These are phyloP conservation scores for Starmerella bacillaris DNA, from an alignment of 805 yeast genomes.

Conservation along the genomic window DNA sequence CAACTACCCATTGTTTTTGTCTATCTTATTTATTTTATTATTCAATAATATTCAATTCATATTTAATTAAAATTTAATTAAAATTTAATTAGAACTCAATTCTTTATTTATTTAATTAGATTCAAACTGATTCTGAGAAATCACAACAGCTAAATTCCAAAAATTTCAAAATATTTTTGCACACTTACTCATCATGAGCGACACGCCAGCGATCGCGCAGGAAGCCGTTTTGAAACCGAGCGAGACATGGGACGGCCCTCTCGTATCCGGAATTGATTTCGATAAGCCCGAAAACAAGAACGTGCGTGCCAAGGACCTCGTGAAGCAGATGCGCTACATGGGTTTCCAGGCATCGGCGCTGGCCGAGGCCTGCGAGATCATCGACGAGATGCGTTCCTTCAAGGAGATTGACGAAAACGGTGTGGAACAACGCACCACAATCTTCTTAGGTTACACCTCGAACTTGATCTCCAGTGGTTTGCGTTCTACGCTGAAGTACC, in stretches of 20 bases:
- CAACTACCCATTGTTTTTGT: too few relatives aligned
- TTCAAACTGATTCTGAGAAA: too few relatives aligned
- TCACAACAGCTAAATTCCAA: too few relatives aligned
- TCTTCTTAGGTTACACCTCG: slow-evolving; percentile 91
- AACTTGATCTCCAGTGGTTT: slow-evolving; percentile 88
- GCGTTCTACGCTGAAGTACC: slow-evolving; percentile 71
- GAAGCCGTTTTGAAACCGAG: slow-evolving; percentile 85
- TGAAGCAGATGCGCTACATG: slow-evolving; percentile 76
- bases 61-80: too few relatives aligned
- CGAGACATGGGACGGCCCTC: slow-evolving; percentile 55
- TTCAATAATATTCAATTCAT: too few relatives aligned
- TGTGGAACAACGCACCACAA: slow-evolving; percentile 56
- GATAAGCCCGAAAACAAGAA: slow-evolving; percentile 57
- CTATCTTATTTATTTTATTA: too few relatives aligned
- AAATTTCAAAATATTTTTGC: too few relatives aligned
- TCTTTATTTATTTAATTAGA: too few relatives aligned
- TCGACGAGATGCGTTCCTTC: slow-evolving; percentile 85
- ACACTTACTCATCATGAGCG: too few relatives aligned
- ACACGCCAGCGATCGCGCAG: slow-evolving; percentile 34
- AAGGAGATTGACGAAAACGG: slow-evolving; percentile 59
- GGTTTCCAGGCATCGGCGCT: slow-evolving; percentile 91
- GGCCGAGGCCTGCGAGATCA: slow-evolving; percentile 78
- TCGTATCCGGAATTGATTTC: slow-evolving; percentile 81
- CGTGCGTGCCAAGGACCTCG: slow-evolving; percentile 61
- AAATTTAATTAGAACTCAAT: too few relatives aligned